Evolutionary conservation across 306 rosid genomes (phyloP).

Genomic region (Hylodesmum podocarpum): DNA sequence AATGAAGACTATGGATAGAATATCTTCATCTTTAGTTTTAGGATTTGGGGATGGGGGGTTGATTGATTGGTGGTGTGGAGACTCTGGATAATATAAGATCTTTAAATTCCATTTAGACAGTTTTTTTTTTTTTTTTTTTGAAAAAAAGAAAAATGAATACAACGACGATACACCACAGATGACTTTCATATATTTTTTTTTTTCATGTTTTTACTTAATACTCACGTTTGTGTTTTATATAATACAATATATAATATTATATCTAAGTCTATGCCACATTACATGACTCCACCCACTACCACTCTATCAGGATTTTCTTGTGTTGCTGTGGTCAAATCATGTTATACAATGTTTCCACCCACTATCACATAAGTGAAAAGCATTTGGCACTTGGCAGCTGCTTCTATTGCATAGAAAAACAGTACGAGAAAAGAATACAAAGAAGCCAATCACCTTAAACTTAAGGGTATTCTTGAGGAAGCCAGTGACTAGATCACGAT

Average conservation of each 20-base stretch:
- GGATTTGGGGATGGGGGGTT: background rate
- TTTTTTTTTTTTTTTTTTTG: too few relatives aligned
- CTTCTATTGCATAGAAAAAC: constrained; percentile 9
- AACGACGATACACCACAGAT: background rate
- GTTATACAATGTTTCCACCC: background rate
- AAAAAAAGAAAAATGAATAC: background rate
- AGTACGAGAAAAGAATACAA: background rate
- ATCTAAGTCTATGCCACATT: background rate
- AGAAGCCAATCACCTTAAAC: constrained; percentile 62
- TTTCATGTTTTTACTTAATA: background rate
- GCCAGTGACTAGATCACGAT: constrained; percentile 65
- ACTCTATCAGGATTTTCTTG: background rate
- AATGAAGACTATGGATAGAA: background rate
- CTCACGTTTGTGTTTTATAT: background rate
- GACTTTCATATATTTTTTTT: background rate
- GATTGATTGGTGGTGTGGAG: background rate
- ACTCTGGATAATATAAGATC: background rate
- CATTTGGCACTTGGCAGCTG: background rate
- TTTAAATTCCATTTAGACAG: background rate
- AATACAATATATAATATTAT: background rate
- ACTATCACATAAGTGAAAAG: background rate
- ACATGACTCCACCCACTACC: background rate
- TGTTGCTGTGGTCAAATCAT: background rate
- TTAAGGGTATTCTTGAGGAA: constrained; percentile 80
- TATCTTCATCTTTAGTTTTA: background rate